A percentile compares a stretch with the other conserved stretches of the same genome.
Conservation (phyloP, 768 basidiomycete genomes). For the Termitomyces bulborhizus region DNA sequence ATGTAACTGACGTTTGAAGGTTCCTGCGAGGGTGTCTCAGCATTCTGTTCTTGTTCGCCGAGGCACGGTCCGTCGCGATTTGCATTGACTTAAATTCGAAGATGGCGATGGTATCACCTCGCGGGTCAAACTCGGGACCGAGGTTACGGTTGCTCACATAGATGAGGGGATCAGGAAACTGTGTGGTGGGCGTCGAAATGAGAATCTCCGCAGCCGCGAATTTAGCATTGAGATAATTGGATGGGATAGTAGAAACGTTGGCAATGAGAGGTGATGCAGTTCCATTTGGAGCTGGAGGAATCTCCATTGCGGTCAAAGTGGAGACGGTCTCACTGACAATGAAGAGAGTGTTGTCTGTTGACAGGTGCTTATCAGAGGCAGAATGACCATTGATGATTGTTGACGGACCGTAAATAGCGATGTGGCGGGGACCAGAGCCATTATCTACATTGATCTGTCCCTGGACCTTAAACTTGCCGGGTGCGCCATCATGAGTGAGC, state of each 20-base stretch:
- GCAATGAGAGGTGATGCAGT: slow-evolving; percentile 38
- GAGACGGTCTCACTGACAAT: slow-evolving; percentile 46
- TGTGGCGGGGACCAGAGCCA: slow-evolving; percentile 63
- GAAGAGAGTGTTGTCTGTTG: slow-evolving; percentile 41
- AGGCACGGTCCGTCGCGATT: background rate
- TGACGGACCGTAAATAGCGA: slow-evolving; percentile 27
- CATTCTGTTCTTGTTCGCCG: slow-evolving; percentile 16
- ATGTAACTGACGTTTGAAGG: background rate
- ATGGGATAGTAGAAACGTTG: slow-evolving; percentile 37
- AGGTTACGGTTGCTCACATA: slow-evolving; percentile 56
- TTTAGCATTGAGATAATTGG: slow-evolving; percentile 27
- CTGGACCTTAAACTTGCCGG: slow-evolving; percentile 46
- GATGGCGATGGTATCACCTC: slow-evolving; percentile 54
- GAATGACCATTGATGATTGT: background rate
- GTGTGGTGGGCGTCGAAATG: slow-evolving; percentile 33
- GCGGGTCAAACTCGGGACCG: slow-evolving; percentile 35
- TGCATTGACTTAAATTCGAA: slow-evolving; percentile 32
- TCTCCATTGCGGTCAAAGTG: slow-evolving; percentile 43
- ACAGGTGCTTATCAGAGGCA: background rate
- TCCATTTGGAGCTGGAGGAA: slow-evolving; percentile 43
- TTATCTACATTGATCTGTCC: slow-evolving; percentile 54
- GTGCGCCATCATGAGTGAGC: slow-evolving; percentile 34
- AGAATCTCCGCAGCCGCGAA: slow-evolving; percentile 53
- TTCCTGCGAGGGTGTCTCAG: background rate
- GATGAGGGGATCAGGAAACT: slow-evolving; percentile 41